These are phyloP conservation scores for Scheffersomyces parashehatae DNA, from an alignment of 1,139 yeast species.

Conservation along the genomic window DNA sequence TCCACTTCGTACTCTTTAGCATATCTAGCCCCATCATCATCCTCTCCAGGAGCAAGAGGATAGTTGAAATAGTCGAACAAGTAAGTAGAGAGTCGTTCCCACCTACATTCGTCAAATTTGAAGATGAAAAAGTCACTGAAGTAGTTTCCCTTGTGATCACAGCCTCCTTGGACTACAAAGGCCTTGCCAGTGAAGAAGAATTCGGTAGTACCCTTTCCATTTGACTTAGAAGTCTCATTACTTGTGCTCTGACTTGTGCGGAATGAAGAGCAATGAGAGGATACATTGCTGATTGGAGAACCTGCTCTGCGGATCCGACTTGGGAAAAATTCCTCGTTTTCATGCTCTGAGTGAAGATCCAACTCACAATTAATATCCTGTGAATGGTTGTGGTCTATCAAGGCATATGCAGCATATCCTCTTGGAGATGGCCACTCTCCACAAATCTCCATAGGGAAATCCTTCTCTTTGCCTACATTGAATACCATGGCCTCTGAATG, in stretches of 20 bases:
- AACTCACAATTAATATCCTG: slow-evolving; percentile 8
- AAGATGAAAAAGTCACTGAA: slow-evolving; percentile 39
- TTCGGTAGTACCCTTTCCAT: slow-evolving; percentile 7
- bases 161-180: slow-evolving; percentile 45
- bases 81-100: slow-evolving; percentile 37
- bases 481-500: slow-evolving; percentile 25
- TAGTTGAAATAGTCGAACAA: slow-evolving; percentile 37
- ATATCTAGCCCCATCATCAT: slow-evolving; percentile 25
- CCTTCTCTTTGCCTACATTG: slow-evolving; percentile 11
- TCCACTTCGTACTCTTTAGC: slow-evolving; percentile 25
- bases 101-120: slow-evolving; percentile 33
- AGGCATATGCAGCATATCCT: slow-evolving; percentile 41
- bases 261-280: slow-evolving; percentile 13
- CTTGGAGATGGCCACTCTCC: slow-evolving; percentile 37
- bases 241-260: slow-evolving; percentile 13
- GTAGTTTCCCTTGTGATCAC: slow-evolving; percentile 29
- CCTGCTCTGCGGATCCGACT: slow-evolving; percentile 3
- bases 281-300: slow-evolving; percentile 7
- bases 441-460: slow-evolving; percentile 3
- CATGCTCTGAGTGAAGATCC: not conserved
- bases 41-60: slow-evolving; percentile 28
- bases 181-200: slow-evolving; percentile 28
- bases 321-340: not conserved
- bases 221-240: not conserved
- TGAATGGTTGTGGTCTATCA: slow-evolving; percentile 25